Conservation (phyloP, 371 early-diverging fungal species). For the Parasitella parasitica region DNA sequence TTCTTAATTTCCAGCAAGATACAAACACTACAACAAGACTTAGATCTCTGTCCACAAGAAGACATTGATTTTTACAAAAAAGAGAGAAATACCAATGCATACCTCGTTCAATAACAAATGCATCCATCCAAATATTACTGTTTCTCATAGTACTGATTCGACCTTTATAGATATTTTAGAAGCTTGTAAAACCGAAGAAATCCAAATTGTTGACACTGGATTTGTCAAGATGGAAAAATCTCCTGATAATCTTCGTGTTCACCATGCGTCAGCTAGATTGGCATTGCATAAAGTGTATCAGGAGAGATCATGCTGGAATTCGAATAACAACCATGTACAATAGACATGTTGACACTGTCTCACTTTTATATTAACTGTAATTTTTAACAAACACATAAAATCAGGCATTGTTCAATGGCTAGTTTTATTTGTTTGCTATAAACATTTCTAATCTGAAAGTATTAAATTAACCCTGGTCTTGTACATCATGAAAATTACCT, state of each 20-base stretch:
- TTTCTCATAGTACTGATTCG: not conserved
- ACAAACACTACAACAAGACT: not conserved
- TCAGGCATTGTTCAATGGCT: too few species aligned
- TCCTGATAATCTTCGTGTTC: not conserved
- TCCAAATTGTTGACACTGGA: not conserved
- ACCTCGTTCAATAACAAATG: constrained; percentile 49
- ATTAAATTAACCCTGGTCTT: too few species aligned
- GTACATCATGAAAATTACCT: too few species aligned
- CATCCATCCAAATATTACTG: constrained; percentile 22
- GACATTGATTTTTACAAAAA: not conserved
- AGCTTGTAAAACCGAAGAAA: not conserved
- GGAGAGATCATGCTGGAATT: not conserved
- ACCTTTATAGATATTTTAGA: not conserved
- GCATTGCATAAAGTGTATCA: not conserved
- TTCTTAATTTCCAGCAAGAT: not conserved
- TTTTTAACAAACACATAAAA: too few species aligned
- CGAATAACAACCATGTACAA: not conserved
- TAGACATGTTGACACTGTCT: too few species aligned
- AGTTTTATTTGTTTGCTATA: too few species aligned
- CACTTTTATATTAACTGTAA: too few species aligned
- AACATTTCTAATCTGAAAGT: too few species aligned
- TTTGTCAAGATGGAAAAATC: not conserved
- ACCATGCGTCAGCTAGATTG: not conserved
- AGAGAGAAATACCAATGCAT: constrained; percentile 15
- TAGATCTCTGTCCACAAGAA: not conserved